Conservation (phyloP, 768 basidiomycete genomes). For the Russula brevipes region DNA sequence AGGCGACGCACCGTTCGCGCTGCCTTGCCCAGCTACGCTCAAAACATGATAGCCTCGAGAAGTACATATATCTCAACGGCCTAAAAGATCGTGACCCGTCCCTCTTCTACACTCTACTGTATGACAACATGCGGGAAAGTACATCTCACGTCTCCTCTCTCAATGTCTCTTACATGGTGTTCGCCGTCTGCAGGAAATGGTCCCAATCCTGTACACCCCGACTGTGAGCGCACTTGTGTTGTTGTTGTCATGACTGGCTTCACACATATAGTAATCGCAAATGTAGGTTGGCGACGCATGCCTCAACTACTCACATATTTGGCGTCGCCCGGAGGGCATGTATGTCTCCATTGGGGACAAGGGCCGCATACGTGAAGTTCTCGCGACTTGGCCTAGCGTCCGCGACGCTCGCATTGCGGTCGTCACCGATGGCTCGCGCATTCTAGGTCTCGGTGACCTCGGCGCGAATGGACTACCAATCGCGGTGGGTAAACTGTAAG, state of each 20-base stretch:
- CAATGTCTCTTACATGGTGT: not conserved
- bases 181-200: constrained; percentile 40
- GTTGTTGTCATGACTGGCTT: constrained; percentile 60
- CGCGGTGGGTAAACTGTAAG: constrained; percentile 77
- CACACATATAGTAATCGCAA: constrained; percentile 65
- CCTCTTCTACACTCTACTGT: constrained; percentile 75
- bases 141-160: not conserved
- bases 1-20: constrained; percentile 51
- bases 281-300: constrained; percentile 25
- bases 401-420: constrained; percentile 81
- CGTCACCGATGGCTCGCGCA: constrained; percentile 89
- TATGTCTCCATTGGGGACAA: constrained; percentile 80
- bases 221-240: constrained; percentile 68
- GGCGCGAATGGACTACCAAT: constrained; percentile 84
- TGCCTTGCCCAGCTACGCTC: constrained; percentile 65
- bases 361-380: constrained; percentile 66
- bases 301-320: constrained; percentile 26
- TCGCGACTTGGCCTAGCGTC: constrained; percentile 67
- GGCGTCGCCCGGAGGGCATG: constrained; percentile 30
- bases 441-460: constrained; percentile 82
- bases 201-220: constrained; percentile 86
- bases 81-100: constrained; percentile 67
- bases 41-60: constrained; percentile 69
- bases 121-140: constrained; percentile 63
- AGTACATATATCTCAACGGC: constrained; percentile 78